Percentiles rank a stretch among this genome's conserved stretches.
phyloP scores from a whole-genome alignment of 2,329 filamentous ascomycete genomes.

The Geosmithia flava region DNA sequence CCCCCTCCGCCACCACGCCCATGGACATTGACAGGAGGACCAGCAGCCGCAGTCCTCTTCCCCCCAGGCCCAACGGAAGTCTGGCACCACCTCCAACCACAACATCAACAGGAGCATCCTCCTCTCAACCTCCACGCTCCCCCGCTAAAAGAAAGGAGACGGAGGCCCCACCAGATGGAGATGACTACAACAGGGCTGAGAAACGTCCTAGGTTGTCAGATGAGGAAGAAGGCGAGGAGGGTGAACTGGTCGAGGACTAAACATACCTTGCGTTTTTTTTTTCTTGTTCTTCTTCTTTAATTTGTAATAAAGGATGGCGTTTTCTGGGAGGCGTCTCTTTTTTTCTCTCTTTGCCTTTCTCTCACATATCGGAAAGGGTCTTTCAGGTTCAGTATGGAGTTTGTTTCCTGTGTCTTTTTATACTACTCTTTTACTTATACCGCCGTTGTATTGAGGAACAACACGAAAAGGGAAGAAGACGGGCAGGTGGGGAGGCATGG shows the following conservation, averaged over 20 bases:
- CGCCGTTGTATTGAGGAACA: not conserved
- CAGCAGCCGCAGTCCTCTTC: not conserved
- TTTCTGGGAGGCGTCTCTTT: not conserved
- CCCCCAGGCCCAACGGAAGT: not conserved
- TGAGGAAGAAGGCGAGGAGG: constrained; percentile 36
- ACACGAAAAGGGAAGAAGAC: too few relatives aligned
- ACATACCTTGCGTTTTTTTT: too few relatives aligned
- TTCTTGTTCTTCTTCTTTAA: not conserved
- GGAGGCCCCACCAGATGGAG: constrained; percentile 15
- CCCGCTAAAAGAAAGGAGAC: constrained; percentile 29
- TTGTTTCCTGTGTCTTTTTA: not conserved
- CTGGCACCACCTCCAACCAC: too few relatives aligned
- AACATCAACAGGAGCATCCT: not conserved
- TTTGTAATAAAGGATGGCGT: not conserved
- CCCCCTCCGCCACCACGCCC: constrained; percentile 36
- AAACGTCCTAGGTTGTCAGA: constrained; percentile 33
- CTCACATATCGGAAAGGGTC: not conserved
- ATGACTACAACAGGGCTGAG: constrained; percentile 21
- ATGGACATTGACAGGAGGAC: constrained; percentile 28
- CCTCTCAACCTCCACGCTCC: constrained; percentile 21
- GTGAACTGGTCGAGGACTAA: constrained; percentile 28
- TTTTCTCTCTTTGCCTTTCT: not conserved
- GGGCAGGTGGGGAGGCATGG: too few relatives aligned
- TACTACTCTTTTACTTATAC: not conserved
- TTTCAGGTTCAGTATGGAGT: not conserved